These are phyloP conservation scores for Didymella glomerata DNA, from an alignment of 2,329 filamentous ascomycete species.

Conservation along the genomic window DNA sequence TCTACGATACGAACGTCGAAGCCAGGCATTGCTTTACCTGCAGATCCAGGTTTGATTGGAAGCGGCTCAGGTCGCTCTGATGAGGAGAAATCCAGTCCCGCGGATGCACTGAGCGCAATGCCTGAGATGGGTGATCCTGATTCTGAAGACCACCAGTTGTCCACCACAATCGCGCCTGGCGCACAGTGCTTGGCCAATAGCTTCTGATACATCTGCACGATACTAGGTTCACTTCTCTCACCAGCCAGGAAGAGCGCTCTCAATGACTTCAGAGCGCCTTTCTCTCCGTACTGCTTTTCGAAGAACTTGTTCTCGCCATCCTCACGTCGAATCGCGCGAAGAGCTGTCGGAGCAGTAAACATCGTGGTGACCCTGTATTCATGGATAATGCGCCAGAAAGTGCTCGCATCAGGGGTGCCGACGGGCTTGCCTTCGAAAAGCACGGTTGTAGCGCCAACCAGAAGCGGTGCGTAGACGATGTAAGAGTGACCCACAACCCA, in stretches of 20 bases:
- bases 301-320: slow-evolving; percentile 78
- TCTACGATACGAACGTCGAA: slow-evolving; percentile 88
- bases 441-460: slow-evolving; percentile 84
- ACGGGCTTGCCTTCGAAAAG: slow-evolving; percentile 95
- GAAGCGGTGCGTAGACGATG: slow-evolving; percentile 86
- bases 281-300: slow-evolving; percentile 65
- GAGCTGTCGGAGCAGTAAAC: slow-evolving; percentile 86
- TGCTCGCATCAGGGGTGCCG: slow-evolving; percentile 84
- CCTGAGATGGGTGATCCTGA: slow-evolving; percentile 74
- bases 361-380: slow-evolving; percentile 81
- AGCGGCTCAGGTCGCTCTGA: slow-evolving; percentile 58
- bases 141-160: slow-evolving; percentile 80
- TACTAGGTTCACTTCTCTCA: slow-evolving; percentile 86
- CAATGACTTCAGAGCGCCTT: slow-evolving; percentile 75
- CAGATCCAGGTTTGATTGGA: slow-evolving; percentile 80
- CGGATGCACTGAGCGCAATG: slow-evolving; percentile 69
- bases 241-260: slow-evolving; percentile 84
- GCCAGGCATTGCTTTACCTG: slow-evolving; percentile 89
- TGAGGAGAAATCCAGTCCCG: slow-evolving; percentile 63
- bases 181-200: slow-evolving; percentile 74
- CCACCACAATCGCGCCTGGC: slow-evolving; percentile 68
- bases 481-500: slow-evolving; percentile 83
- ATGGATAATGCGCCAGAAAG: slow-evolving; percentile 86
- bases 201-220: slow-evolving; percentile 81
- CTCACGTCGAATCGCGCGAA: slow-evolving; percentile 86